Percentiles rank a stretch among this genome's conserved stretches.
Evolutionary conservation across 331 rosid species (phyloP).

Genomic region (Cucumis variabilis): DNA sequence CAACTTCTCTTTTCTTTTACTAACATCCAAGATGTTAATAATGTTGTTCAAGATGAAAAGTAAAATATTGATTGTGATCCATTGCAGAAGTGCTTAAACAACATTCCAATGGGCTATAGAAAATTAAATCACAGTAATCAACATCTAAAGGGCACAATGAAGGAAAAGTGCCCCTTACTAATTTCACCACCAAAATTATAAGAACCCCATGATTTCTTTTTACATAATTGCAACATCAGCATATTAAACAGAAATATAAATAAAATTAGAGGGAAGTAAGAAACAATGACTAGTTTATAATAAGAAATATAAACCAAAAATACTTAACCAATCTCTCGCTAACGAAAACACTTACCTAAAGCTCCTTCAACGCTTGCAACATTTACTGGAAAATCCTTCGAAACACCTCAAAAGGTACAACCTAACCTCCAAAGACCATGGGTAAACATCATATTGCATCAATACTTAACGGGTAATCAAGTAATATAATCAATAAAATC

Average conservation of each 20-base stretch:
- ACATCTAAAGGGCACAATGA: slow-evolving; percentile 1
- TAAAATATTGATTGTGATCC: slow-evolving; percentile 22
- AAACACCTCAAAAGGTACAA: too few relatives aligned
- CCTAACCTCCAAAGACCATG: too few relatives aligned
- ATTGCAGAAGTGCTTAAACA: slow-evolving; percentile 19
- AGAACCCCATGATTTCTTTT: slow-evolving; percentile 14
- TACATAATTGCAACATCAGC: slow-evolving; percentile 9
- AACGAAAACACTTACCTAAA: too few relatives aligned
- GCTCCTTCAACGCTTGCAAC: too few relatives aligned
- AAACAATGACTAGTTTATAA: slow-evolving; percentile 79
- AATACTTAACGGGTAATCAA: too few relatives aligned
- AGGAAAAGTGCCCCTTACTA: not conserved
- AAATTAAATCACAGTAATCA: not conserved
- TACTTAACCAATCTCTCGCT: too few relatives aligned
- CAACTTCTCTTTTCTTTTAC: slow-evolving; percentile 86
- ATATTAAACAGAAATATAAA: slow-evolving; percentile 12
- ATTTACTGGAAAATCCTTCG: too few relatives aligned
- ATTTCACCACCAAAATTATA: slow-evolving; percentile 11
- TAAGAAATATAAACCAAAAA: too few relatives aligned
- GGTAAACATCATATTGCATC: too few relatives aligned
- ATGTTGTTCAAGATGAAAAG: slow-evolving; percentile 57
- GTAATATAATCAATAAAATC: too few relatives aligned
- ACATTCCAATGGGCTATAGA: not conserved
- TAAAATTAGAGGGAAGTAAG: slow-evolving; percentile 20
- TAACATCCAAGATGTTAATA: slow-evolving; percentile 87